Evolutionary conservation across 495 filamentous ascomycete species (phyloP), one percentile per base, ranked within the genome.

Genomic region (Staphylotrichum longicolle): DNA sequence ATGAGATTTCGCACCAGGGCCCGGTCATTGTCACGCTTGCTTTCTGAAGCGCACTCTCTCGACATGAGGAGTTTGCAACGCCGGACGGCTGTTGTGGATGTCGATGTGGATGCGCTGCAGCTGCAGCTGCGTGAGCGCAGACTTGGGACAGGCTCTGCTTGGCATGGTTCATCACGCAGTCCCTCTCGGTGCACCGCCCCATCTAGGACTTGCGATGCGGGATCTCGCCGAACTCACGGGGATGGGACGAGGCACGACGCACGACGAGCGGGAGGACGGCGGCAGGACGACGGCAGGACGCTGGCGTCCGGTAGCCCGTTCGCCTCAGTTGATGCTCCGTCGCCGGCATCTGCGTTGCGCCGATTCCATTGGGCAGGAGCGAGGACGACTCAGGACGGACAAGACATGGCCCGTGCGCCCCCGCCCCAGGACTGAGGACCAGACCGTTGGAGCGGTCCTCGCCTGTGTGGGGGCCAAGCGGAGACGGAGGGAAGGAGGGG

Each of bases 361-460:
- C 35, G n/a, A 27, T 39, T 39, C 42, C 34, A 57, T 56, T 51
- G 62, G 62, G 3, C 45, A 27, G 42, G 27, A 35, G 10, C 9
- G 50, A 3, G 50, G 20, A 27, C 20, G 20, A 27, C 20, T 27
- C 1, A 39, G 61, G 53, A 35, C 15, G n/a, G 34, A 46, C 30
- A n/a, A 7, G 34, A 10, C 30, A 48, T 54, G 62, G 62, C 33
- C 62, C 50, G 62, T 60, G 62, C 62, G 27, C 47, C 27, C 5
- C 45, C 56, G 3, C 12, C 5, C 35, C 12, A 54, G 58, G 58
- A 60, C 49, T 52, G 39, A 51, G 58, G 47, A 49, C 54, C 11
- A 15, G 41, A 42, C 48, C 34, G 40, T 57, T 52, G 54, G 11
- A 46, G 51, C 53, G 62, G 62, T 60, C 57, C 62, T 53, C 9